Evolutionary conservation across 2,329 filamentous ascomycete species (phyloP).

Genomic region (Teratosphaeria destructans): DNA sequence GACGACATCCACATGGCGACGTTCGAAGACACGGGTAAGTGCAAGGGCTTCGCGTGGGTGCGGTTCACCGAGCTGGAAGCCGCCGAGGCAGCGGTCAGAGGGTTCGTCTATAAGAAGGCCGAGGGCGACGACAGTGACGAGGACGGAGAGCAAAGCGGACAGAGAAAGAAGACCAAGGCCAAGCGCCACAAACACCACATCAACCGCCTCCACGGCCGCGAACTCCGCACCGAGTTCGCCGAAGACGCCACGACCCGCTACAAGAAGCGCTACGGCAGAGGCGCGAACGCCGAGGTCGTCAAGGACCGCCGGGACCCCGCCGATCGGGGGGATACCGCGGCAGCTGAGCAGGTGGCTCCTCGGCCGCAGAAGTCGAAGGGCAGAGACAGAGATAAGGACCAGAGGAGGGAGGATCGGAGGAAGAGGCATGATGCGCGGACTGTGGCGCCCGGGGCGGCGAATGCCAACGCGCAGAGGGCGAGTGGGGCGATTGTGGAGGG

Average conservation of each 20-base stretch:
- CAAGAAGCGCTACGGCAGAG: constrained; percentile 77
- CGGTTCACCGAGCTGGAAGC: constrained; percentile 72
- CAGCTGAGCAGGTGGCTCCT: not conserved
- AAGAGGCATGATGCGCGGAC: constrained; percentile 35
- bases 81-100: constrained; percentile 66
- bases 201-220: constrained; percentile 69
- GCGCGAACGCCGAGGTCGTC: not conserved
- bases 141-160: constrained; percentile 30
- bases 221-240: constrained; percentile 81
- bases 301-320: constrained; percentile 6
- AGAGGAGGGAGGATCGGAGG: constrained; percentile 21
- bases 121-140: constrained; percentile 39
- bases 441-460: constrained; percentile 34
- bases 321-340: not conserved
- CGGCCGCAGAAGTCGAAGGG: not conserved
- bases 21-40: constrained; percentile 94
- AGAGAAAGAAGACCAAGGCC: constrained; percentile 32
- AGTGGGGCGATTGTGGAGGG: constrained; percentile 70
- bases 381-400: constrained; percentile 16
- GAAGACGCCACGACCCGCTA: constrained; percentile 84
- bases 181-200: constrained; percentile 63
- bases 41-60: constrained; percentile 95
- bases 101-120: constrained; percentile 60
- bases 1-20: constrained; percentile 80
- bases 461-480: constrained; percentile 47